phyloP scores from a whole-genome alignment of 2,329 filamentous ascomycete species.

The Byssoonygena ceratinophila region DNA sequence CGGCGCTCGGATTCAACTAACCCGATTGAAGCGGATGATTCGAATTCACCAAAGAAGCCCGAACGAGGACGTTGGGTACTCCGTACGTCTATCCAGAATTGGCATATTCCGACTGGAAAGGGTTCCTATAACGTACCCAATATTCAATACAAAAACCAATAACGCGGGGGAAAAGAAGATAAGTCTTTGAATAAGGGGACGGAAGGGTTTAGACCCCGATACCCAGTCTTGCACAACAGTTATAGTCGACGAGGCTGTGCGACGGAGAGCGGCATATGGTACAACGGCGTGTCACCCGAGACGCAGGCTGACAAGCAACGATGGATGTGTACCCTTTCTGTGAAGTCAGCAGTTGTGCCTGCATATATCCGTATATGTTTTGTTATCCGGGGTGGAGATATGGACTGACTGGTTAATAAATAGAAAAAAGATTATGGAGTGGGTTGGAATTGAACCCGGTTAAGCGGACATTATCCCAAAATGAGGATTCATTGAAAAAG shows the following conservation, averaged over 20 bases:
- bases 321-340: background rate
- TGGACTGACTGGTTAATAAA: no score
- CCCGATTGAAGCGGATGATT: no score
- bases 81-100: no score
- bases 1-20: no score
- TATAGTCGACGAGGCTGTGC: background rate
- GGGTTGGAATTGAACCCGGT: background rate
- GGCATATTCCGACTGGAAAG: no score
- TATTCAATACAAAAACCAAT: no score
- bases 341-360: constrained; percentile 1
- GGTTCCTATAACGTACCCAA: no score
- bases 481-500: no score
- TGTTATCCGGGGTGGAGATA: constrained; percentile 1
- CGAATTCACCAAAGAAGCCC: no score
- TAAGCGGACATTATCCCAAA: no score
- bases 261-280: background rate
- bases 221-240: background rate
- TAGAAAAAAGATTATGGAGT: no score
- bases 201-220: background rate
- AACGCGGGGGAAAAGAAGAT: background rate
- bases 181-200: background rate
- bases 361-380: background rate
- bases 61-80: no score
- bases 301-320: background rate
- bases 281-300: constrained; percentile 5